Evolutionary conservation across 192 early-diverging fungal genomes (phyloP).

Genomic region (Dissophora globulifera): DNA sequence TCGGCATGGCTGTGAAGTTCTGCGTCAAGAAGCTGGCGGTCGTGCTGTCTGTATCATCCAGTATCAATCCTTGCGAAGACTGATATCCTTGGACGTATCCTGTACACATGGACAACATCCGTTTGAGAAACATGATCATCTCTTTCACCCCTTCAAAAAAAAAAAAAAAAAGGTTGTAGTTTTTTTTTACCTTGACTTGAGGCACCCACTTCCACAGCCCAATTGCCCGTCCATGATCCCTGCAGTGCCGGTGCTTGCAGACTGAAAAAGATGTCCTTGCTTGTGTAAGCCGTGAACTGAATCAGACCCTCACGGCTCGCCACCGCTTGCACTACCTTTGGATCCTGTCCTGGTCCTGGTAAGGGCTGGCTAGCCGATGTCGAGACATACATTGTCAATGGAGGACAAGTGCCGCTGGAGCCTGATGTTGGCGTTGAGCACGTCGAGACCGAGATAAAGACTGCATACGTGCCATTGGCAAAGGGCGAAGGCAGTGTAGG

Average conservation of each 20-base stretch:
- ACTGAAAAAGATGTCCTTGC: constrained; percentile 46
- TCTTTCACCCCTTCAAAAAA: no score
- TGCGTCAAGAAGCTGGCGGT: constrained; percentile 51
- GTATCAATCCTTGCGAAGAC: constrained; percentile 19
- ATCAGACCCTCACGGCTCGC: constrained; percentile 27
- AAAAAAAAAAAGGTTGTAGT: no score
- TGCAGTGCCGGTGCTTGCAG: constrained; percentile 17
- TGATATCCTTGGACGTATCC: constrained; percentile 36
- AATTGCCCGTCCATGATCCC: constrained; percentile 30
- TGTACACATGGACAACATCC: no score
- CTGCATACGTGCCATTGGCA: constrained; percentile 36
- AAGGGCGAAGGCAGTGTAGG: constrained; percentile 27
- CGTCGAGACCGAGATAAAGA: constrained; percentile 48
- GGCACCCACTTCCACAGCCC: constrained; percentile 50
- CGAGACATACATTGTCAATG: constrained; percentile 28
- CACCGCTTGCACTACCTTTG: constrained; percentile 8
- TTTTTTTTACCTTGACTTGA: constrained; percentile 42
- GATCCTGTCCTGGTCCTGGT: constrained; percentile 47
- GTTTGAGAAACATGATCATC: no score
- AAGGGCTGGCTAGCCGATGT: constrained; percentile 27
- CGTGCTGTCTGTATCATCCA: constrained; percentile 54
- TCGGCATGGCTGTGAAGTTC: constrained; percentile 32
- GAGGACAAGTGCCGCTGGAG: constrained; percentile 8
- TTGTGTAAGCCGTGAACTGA: constrained; percentile 38
- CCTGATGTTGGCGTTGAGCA: constrained; percentile 30